Evolutionary conservation across 2,329 filamentous ascomycete genomes (phyloP), one percentile per base, ranked within the genome.

Genomic region (Epichloe typhina): DNA sequence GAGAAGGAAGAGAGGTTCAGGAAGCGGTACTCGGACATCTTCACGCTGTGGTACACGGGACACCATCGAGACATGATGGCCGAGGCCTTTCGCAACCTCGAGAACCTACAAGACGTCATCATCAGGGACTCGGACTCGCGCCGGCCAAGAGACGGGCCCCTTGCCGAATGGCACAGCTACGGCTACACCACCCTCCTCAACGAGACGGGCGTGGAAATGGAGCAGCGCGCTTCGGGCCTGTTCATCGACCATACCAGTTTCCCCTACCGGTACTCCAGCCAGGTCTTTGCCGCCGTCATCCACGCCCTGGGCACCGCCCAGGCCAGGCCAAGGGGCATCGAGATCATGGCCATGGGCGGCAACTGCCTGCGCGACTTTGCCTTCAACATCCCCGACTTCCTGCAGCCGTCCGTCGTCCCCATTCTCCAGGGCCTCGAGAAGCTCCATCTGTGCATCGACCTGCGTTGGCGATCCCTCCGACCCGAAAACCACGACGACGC

Each of bases 111-210:
- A 33, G 76, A 72, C 0, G 61, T 85, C 13, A 75, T 78, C 23
- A 65, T 85, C 23, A 74, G 82, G 17, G 78, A 84, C 58, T 83
- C 77, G 62, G 67, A 74, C 58, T 75, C 75, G 0, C 69, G 62
- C 9, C 74, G 80, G 5, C 59, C 58, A 12, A 73, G 80, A 3
- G 80, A 84, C 46, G 67, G 67, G 2, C 45, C 35, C 1, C 17
- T 52, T 12, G 58, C 56, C 0, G 50, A 57, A 1, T 84, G 81
- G 80, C 65, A 61, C 7, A 79, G 78, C 59, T 83, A 80, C 55
- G 78, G 79, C 2, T 62, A 66, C 17, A 59, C 59, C 0, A 74
- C 71, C 0, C 64, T 70, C 9, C 37, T 55, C 11, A 49, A 52
- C 15, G 61, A 71, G 47, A 72, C 69, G 0, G 64, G 68, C 17